Conservation (phyloP, 495 filamentous ascomycete genomes). For the Aspergillus incahuasiensis region DNA sequence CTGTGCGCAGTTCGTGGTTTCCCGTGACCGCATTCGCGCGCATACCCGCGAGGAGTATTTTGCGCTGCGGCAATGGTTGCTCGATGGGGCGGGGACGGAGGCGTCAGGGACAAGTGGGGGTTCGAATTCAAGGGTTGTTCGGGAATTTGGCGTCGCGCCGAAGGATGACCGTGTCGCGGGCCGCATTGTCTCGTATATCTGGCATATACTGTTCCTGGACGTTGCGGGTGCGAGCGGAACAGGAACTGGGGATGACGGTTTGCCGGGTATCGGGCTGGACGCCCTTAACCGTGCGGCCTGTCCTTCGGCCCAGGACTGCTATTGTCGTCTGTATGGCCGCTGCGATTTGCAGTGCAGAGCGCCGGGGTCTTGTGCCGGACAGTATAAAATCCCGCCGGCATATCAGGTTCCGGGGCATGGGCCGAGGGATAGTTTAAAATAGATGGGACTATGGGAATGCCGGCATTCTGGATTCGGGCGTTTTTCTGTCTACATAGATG, state of each 20-base stretch:
- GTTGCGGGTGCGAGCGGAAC: constrained; percentile 10
- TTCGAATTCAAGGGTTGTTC: constrained; percentile 1
- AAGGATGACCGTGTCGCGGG: constrained; percentile 36
- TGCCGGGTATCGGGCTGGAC: constrained; percentile 39
- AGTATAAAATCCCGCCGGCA: constrained; percentile 33
- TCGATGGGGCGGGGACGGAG: constrained; percentile 25
- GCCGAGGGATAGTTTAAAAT: background rate
- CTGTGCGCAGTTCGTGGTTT: constrained; percentile 44
- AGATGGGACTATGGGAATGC: no score
- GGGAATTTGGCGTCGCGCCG: constrained; percentile 22
- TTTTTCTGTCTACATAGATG: no score
- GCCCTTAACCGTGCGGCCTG: constrained; percentile 34
- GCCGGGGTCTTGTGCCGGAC: constrained; percentile 30
- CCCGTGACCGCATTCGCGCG: constrained; percentile 29
- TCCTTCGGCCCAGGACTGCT: constrained; percentile 37
- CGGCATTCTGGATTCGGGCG: no score
- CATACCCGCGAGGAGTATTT: constrained; percentile 37
- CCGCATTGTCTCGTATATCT: constrained; percentile 38
- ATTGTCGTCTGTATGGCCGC: constrained; percentile 42
- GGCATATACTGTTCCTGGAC: constrained; percentile 47
- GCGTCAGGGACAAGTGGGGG: background rate
- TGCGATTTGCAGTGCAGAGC: constrained; percentile 30
- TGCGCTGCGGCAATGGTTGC: constrained; percentile 40
- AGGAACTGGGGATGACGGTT: background rate
- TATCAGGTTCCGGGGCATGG: constrained; percentile 30